Evolutionary conservation across 2,329 filamentous ascomycete genomes (phyloP), one percentile per base, ranked within the genome.

Genomic region (Helminthosporium solani): DNA sequence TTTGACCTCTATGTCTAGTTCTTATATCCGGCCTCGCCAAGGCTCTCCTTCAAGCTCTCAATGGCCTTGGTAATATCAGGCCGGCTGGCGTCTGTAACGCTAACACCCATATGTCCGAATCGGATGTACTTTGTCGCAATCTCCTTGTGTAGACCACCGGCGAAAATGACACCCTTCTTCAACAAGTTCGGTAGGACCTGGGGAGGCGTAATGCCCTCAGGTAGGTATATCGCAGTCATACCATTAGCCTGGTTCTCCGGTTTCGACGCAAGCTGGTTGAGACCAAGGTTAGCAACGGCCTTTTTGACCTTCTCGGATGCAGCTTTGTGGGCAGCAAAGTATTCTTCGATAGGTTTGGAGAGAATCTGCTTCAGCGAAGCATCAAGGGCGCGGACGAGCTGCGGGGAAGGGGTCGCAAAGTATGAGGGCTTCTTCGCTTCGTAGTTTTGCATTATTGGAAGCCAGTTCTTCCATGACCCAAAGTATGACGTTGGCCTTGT

Each of bases 401-500:
- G 94, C 12, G 94, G 94, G 3, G 91, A 90, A 1, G 94, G 94
- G 1, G 94, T 99, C 30, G 94, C 94, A 67, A 99, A 99, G 78
- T 99, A 99, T 2, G 90, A 95, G 30, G 94, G 84, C 77, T 97
- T 99, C 78, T 91, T 90, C 54, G 90, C 89, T 76, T 99, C 94
- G 73, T 99, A 99, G 76, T 96, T 97, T 76, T 94, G 85, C 92
- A 99, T 97, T 73, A 99, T 94, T 37, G 92, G 92, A 46, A 91
- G 77, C 94, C 94, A 99, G 75, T 97, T 97, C 79, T 90, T 91
- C 79, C 96, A 89, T 11, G 88, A 95, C 44, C 88, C 91, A 73
- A 96, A 99, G 80, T 97, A 99, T 18, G 90, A 88, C 16, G 84
- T 80, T 1, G 91, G 88, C 11, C 87, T 86, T 9, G 84, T 85